Base-by-base conservation (phyloP, 805 yeast species). In the Yarrowia porcina region DNA sequence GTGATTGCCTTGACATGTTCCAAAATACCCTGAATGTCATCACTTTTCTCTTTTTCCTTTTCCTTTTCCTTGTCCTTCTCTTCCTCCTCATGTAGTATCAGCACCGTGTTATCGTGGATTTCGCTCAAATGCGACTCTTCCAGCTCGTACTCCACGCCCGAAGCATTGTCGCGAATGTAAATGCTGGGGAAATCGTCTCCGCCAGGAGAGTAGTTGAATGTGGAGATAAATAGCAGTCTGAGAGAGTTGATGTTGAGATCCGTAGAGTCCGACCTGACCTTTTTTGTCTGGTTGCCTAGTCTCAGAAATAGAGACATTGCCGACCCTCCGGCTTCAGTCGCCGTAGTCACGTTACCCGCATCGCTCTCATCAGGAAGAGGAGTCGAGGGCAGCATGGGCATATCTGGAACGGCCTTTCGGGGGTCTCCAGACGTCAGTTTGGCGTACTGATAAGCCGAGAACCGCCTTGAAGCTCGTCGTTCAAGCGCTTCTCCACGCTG, bases 381-480 rank as follows among this genome's bases (percentile, higher is more conserved):
- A 3, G 49, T 39, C n/a, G 56, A 18, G 15, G 70, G 70, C 20
- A 68, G 63, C 12, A 72, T 67, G 9, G 74, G 73, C 57, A 62
- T 28, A 12, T 69, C 71, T 10, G 69, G 68, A 4, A 64, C 66
- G 12, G 59, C 64, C 18, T 63, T 65, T 9, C 64, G 42, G 15
- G 74, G 69, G 10, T 72, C 67, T 63, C 63, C 69, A 65, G 81
- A 83, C 0, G 89, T 78, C 11, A 89, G 78, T 69, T 88, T 89
- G 1, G 96, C 90, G 74, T 87, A 86, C 70, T 93, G 98, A 65
- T 92, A 93, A 0, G 97, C 97, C 5, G 97, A 90, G 71, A 88
- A 93, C 63, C 99, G 79, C 68, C 93, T 87, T 0, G 97, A 92
- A 0, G 98, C 99, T 65, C 97, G 82, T 67, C 99, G 82, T 76